These are phyloP conservation scores for Neurospora discreta DNA, from an alignment of 495 filamentous ascomycete species.

Conservation along the genomic window DNA sequence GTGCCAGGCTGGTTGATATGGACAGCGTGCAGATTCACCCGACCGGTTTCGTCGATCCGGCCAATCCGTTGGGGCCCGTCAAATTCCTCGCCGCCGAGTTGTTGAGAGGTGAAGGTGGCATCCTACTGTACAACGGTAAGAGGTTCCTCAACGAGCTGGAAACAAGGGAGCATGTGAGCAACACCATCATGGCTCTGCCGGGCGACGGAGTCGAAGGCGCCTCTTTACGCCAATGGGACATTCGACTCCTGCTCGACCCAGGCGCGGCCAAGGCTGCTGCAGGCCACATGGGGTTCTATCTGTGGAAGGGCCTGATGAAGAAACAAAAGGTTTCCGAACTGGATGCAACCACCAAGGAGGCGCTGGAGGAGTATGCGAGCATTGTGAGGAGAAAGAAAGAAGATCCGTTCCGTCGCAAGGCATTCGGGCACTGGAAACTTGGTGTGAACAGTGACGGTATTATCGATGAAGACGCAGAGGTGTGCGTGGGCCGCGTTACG, in stretches of 20 bases:
- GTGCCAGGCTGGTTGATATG: constrained; percentile 47
- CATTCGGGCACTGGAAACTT: constrained; percentile 46
- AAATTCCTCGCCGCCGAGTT: constrained; percentile 54
- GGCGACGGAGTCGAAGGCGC: constrained; percentile 2
- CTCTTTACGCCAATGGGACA: constrained; percentile 38
- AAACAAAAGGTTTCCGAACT: constrained; percentile 42
- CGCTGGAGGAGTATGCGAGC: constrained; percentile 36
- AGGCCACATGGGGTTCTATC: constrained; percentile 47
- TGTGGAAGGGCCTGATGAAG: constrained; percentile 44
- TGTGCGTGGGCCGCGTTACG: constrained; percentile 45
- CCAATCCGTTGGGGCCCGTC: constrained; percentile 19
- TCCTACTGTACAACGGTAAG: constrained; percentile 35
- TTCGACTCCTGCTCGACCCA: constrained; percentile 46
- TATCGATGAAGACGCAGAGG: constrained; percentile 31
- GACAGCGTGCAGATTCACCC: constrained; percentile 50
- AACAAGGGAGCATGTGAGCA: constrained; percentile 41
- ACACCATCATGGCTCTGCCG: constrained; percentile 31
- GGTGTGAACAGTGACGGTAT: constrained; percentile 8
- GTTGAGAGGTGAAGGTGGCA: constrained; percentile 46
- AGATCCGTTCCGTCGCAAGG: constrained; percentile 32
- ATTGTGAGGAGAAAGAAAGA: constrained; percentile 21
- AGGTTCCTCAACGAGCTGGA: constrained; percentile 49
- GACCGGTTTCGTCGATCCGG: constrained; percentile 64
- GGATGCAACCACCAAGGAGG: constrained; percentile 22
- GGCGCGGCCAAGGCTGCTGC: constrained; percentile 37